phyloP scores from a whole-genome alignment of 345 rosid genomes.

The Pugionium cornutum region DNA sequence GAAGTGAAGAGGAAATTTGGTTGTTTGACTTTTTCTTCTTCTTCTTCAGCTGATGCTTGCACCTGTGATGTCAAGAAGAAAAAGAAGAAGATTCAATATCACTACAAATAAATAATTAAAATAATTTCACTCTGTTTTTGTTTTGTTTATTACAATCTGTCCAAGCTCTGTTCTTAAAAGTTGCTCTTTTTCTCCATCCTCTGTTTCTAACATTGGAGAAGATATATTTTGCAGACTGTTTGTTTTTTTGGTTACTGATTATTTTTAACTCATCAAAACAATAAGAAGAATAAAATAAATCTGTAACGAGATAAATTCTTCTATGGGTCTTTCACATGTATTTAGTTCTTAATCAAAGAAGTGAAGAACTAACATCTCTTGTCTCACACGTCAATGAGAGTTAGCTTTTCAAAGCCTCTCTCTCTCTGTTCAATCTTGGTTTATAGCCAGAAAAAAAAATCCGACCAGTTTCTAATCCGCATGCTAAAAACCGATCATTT shows the following conservation, averaged over 20 bases:
- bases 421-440: constrained; percentile 24
- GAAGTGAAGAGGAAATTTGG: constrained; percentile 90
- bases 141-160: not conserved
- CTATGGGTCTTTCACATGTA: constrained; percentile 27
- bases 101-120: not conserved
- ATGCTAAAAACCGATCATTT: constrained; percentile 17
- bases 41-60: constrained; percentile 33
- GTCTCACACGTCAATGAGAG: constrained; percentile 29
- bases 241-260: not conserved
- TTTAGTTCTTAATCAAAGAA: constrained; percentile 28
- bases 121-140: not conserved
- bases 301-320: constrained; percentile 18
- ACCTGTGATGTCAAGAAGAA: constrained; percentile 27
- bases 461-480: constrained; percentile 22
- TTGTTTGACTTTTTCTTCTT: constrained; percentile 46
- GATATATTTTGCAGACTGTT: not conserved
- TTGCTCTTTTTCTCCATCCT: constrained; percentile 1
- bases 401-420: constrained; percentile 3
- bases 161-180: not conserved
- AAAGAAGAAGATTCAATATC: constrained; percentile 28
- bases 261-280: not conserved
- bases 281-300: constrained; percentile 16
- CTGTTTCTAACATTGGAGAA: constrained; percentile 27
- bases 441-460: constrained; percentile 17
- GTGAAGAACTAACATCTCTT: constrained; percentile 9